A percentile compares a stretch with the other conserved stretches of the same genome.
Conservation (phyloP, 129 eudicot species). For the Erigeron canadensis region DNA sequence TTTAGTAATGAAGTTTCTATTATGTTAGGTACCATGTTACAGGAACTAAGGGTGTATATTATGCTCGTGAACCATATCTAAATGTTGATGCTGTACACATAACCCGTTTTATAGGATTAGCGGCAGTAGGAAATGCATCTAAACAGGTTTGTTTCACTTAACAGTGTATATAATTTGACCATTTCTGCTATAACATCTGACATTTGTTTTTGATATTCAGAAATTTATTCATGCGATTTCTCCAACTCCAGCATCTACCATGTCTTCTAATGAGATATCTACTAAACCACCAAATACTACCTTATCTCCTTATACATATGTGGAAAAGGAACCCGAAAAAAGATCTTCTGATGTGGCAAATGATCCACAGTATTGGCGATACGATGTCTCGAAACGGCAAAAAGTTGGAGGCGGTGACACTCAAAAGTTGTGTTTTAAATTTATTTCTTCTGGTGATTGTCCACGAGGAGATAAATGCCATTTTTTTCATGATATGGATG, state of each 20-base stretch:
- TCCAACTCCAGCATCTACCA: constrained; percentile 92
- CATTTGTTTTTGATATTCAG: constrained; percentile 49
- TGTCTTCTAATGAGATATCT: constrained; percentile 71
- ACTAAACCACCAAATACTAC: constrained; percentile 84
- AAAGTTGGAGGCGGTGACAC: constrained; percentile 63
- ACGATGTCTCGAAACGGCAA: constrained; percentile 87
- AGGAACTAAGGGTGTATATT: constrained; percentile 70
- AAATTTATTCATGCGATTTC: constrained; percentile 97
- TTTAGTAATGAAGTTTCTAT: constrained; percentile 9
- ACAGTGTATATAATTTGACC: background rate
- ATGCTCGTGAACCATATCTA: constrained; percentile 84
- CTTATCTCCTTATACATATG: constrained; percentile 55
- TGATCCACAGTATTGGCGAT: constrained; percentile 94
- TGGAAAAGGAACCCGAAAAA: constrained; percentile 33
- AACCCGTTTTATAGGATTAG: constrained; percentile 92
- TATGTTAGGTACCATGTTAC: constrained; percentile 82
- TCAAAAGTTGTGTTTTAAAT: constrained; percentile 80
- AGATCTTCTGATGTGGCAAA: constrained; percentile 35
- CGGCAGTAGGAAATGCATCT: constrained; percentile 84
- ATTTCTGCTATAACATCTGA: constrained; percentile 17
- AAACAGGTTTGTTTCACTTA: constrained; percentile 60
- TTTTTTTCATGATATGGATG: constrained; percentile 81
- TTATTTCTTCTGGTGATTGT: constrained; percentile 79
- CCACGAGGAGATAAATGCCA: constrained; percentile 82
- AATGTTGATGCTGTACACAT: constrained; percentile 75